These are phyloP conservation scores for Massospora cicadina DNA, from an alignment of 371 early-diverging fungal species.

Conservation along the genomic window DNA sequence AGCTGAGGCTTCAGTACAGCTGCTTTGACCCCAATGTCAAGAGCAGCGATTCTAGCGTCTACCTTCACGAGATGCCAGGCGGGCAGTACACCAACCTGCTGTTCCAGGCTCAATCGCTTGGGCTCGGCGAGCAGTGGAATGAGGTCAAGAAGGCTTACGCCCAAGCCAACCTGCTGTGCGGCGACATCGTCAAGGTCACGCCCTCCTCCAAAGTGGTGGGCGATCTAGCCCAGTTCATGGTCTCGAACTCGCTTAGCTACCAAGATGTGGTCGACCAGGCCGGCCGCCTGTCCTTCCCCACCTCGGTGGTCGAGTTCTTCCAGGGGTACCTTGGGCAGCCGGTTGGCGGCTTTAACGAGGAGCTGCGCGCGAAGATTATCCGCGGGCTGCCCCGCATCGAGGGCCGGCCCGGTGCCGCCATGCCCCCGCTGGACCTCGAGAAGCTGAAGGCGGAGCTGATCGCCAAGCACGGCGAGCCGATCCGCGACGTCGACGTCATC, in stretches of 20 bases:
- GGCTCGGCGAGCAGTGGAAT: conserved; percentile 82
- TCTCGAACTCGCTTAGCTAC: conserved; percentile 56
- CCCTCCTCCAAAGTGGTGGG: conserved; percentile 94
- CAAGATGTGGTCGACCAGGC: conserved; percentile 62
- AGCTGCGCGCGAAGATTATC: conserved; percentile 65
- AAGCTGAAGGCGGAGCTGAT: conserved; percentile 44
- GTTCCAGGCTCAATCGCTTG: conserved; percentile 87
- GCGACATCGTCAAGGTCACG: conserved; percentile 92
- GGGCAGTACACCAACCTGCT: conserved; percentile 92
- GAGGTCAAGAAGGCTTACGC: conserved; percentile 80
- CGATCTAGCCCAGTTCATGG: conserved; percentile 93
- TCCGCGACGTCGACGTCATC: conserved; percentile 72
- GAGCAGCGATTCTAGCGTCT: conserved; percentile 75
- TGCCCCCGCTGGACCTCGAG: conserved; percentile 60
- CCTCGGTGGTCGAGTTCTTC: conserved; percentile 86
- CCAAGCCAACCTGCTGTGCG: conserved; percentile 79
- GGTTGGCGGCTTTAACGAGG: conserved; percentile 85
- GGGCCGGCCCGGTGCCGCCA: conserved; percentile 67
- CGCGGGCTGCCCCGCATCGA: conserved; percentile 53
- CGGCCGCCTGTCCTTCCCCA: conserved; percentile 67
- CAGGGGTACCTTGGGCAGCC: conserved; percentile 90
- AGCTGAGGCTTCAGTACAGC: conserved; percentile 78
- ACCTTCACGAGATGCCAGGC: conserved; percentile 92
- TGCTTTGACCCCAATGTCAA: conserved; percentile 85
- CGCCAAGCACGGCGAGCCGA: conserved; percentile 53